Evolutionary conservation across 257 asterid species (phyloP), one percentile per base, ranked within the genome.

Genomic region (Rauvolfia tetraphylla): DNA sequence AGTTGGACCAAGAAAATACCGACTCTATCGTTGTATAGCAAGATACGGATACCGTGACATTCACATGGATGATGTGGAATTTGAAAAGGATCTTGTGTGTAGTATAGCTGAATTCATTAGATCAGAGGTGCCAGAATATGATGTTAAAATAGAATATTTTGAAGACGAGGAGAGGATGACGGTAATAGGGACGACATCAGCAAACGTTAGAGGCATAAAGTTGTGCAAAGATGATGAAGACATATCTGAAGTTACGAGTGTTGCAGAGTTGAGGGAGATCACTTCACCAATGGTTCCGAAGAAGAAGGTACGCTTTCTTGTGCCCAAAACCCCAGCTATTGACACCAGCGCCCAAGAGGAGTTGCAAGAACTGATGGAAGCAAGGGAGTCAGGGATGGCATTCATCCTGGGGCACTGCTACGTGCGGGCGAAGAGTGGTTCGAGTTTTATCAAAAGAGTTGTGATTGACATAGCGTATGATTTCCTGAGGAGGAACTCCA

Each of bases 361-460:
- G 88, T 68, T 94, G 73, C 84, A 79, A 41, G 98, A 88, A 41
- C 77, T 95, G 44, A 87, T 83, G 90, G 98, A 92, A 56, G 98
- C 98, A 1, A 85, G 98, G 80, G 99, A 95, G 70, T 88, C 98
- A 0, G 98, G 98, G 62, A 84, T 95, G 93, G 96, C 98, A 7
- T 92, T 95, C 78, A 90, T 95, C 72, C 71, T 95, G 34, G 97
- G 95, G 0, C 96, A 91, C 44, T 88, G 91, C 49, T 92, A 95
- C 33, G 98, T 95, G 71, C 86, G 80, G 72, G 98, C 98, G 14
- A 95, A 95, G 79, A 72, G 85, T 0, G 97, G 98, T 68, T 95
- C 98, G 63, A 81, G 96, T 48, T 80, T 91, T 77, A 18, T 95
- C 0, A 92, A 92, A 82, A 85, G 91, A 73, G 12, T 88, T 14